Base-by-base conservation (phyloP, 371 early-diverging fungal species). In the Rhizomucor pusillus region DNA sequence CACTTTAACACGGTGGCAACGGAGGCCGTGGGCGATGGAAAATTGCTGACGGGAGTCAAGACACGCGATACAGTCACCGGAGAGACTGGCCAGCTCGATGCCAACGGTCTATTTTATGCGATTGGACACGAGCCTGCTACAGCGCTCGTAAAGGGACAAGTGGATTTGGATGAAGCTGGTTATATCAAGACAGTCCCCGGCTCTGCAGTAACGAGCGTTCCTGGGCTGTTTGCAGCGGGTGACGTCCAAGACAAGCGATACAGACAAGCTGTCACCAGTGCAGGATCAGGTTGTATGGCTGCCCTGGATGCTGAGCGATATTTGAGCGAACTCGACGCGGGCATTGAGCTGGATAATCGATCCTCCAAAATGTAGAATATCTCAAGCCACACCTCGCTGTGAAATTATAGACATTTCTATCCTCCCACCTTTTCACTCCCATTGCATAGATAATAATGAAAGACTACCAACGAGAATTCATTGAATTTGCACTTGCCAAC, bases 101-200 rank as follows among this genome's bases (percentile, higher is more conserved):
- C 91, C 52, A 90, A 85, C 53, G 99, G 99, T 33, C 77, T 99
- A 54, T 99, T 99, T 80, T 99, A 97, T 77, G 99, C 98, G 43
- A 98, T 99, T 64, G 99, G 99, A 36, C 99, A 99, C 74, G 81
- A 71, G 48, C 99, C 99, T 41, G 97, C 97, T 69, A 93, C 92
- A 13, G 54, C 71, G 16, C 75, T 90, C 54, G 88, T 97, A 59
- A 82, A 79, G 73, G 84, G 80, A 29, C 79, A 84, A 66, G 69
- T 97, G 45, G 80, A 88, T 35, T 62, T 91, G 48, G 92, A 95
- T 73, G 79, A 81, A 45, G 89, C 89, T 53, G 95, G 96, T 53
- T 99, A 99, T 74, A 85, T 99, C 57, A 75, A 86, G 62, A 89
- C 92, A 25, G 67, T 86, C 52, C 89, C 93, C 44, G 90, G 91